Evolutionary conservation across 164 flowering plant species (phyloP).

Genomic region (Malania oleifera): DNA sequence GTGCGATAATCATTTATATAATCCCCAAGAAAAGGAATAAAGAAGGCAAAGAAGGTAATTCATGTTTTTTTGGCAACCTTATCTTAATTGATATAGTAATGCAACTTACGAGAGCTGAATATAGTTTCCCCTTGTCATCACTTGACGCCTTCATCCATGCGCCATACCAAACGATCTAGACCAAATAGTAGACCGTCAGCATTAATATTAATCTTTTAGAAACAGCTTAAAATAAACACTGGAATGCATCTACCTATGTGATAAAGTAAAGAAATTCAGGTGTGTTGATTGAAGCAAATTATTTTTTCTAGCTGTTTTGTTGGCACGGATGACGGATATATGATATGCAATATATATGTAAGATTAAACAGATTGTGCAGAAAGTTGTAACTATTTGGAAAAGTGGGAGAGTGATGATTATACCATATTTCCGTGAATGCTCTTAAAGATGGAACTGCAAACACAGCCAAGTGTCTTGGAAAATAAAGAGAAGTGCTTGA

Average conservation of each 20-base stretch:
- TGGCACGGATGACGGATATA: no score
- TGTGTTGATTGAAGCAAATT: no score
- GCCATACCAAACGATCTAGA: conserved; percentile 66
- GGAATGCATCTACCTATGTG: not conserved
- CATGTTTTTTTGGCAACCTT: no score
- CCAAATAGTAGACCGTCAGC: not conserved
- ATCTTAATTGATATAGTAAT: not conserved
- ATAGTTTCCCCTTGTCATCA: conserved; percentile 30
- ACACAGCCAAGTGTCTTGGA: conserved; percentile 51
- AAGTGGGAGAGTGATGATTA: not conserved
- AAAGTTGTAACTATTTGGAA: no score
- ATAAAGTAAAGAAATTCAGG: not conserved
- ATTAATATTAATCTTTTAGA: not conserved
- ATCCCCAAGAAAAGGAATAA: no score
- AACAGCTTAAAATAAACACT: not conserved
- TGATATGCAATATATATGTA: no score
- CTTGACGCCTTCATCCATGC: conserved; percentile 53
- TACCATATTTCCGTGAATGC: conserved; percentile 74
- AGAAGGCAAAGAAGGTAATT: no score
- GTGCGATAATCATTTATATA: no score
- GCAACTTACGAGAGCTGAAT: conserved; percentile 39
- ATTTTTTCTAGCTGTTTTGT: no score
- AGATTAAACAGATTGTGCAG: no score
- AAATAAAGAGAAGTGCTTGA: conserved; percentile 39
- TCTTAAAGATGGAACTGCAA: conserved; percentile 43